Base-by-base conservation (phyloP, 2,329 filamentous ascomycete genomes). In the Pseudocercospora eumusae region DNA sequence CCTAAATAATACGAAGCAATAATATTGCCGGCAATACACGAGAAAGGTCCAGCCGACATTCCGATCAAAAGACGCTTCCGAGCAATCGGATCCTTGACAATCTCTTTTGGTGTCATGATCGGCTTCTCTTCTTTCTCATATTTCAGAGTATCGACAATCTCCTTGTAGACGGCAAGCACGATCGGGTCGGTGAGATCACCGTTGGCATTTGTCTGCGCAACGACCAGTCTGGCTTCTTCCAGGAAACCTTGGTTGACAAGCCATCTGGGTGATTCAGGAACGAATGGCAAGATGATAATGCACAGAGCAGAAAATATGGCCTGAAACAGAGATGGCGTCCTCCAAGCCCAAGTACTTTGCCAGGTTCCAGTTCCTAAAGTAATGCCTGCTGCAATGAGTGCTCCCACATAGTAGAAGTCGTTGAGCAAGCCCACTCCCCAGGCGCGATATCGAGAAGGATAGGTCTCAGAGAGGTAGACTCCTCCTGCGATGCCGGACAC, bases 391-490 rank as follows among this genome's bases (percentile, higher is more conserved):
- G 81, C 80, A 33, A 83, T 76, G 3, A 83, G 70, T 0, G 76
- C 78, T 1, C 80, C 73, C 5, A 73, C 64, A 44, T 73, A 73
- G 60, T 75, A 78, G 55, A 75, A 77, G 44, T 76, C 71, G 56
- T 76, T 76, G 13, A 79, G 70, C 15, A 80, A 36, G 0, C 78
- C 79, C 1, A 78, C 73, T 2, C 77, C 78, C 77, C 78, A 80
- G 8, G 76, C 78, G n/a, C 80, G 75, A 74, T 77, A 81, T 9
- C 74, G 69, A 62, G 70, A 77, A 0, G 81, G 75, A 57, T 82
- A 80, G 0, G 79, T 80, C 70, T 85, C 83, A 1, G 78, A 77
- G 2, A 85, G 74, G 56, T 82, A 82, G 0, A 82, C 79, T 0
- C 76, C 75, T 1, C 76, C 81, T 1, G 80, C 78, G 18, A 81